Evolutionary conservation across 441 rosid species (phyloP).

Genomic region (Pelargonium australe): DNA sequence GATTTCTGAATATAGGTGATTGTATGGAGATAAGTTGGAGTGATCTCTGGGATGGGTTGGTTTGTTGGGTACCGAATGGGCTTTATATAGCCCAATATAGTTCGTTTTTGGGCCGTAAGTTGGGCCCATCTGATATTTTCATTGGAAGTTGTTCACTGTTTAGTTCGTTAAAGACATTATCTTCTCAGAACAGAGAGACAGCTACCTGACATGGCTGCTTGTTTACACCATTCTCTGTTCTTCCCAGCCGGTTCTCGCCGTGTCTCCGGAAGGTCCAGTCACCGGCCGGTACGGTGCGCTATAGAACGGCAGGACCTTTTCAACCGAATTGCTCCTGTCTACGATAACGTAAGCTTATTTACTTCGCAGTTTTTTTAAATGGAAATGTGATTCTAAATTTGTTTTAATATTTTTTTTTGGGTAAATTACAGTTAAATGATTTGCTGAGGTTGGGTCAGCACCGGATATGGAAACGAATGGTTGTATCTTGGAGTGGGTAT

Average conservation of each 20-base stretch:
- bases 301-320: slow-evolving; percentile 62
- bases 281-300: slow-evolving; percentile 29
- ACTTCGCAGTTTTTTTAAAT: background rate
- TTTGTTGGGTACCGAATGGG: no score
- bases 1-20: no score
- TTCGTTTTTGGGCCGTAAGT: no score
- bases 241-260: slow-evolving; percentile 14
- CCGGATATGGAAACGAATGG: slow-evolving; percentile 86
- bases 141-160: no score
- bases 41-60: no score
- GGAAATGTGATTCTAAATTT: background rate
- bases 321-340: slow-evolving; percentile 71
- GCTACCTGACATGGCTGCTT: slow-evolving; percentile 30
- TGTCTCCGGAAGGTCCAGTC: slow-evolving; percentile 4
- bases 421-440: slow-evolving; percentile 56
- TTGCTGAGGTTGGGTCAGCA: slow-evolving; percentile 77
- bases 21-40: no score
- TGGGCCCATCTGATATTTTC: no score
- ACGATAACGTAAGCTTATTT: slow-evolving; percentile 42
- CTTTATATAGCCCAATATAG: no score
- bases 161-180: background rate
- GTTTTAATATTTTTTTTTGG: background rate
- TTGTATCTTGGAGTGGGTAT: slow-evolving; percentile 78
- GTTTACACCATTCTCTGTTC: slow-evolving; percentile 19
- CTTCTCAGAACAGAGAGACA: background rate